A percentile compares a stretch with the other conserved stretches of the same genome.
Evolutionary conservation across 768 basidiomycete species (phyloP).

Genomic region (Leccinum imitatum): DNA sequence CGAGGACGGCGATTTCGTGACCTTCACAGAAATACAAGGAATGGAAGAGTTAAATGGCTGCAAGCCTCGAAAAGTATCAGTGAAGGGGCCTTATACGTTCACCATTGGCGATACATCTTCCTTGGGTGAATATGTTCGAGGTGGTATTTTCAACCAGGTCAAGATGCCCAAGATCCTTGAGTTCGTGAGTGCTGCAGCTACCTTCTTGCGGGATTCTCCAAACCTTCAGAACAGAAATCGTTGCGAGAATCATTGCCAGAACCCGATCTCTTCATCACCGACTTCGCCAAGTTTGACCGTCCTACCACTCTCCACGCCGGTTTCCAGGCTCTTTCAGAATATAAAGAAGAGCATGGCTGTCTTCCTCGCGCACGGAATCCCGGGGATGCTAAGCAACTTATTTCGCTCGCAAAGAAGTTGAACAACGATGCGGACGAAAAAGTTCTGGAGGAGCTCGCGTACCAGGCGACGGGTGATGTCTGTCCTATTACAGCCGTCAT

Average conservation of each 20-base stretch:
- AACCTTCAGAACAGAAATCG: constrained; percentile 67
- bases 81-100: constrained; percentile 98
- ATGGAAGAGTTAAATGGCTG: constrained; percentile 90
- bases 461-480: constrained; percentile 88
- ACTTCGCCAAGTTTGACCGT: constrained; percentile 96
- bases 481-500: constrained; percentile 90
- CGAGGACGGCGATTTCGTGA: constrained; percentile 98
- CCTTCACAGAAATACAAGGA: constrained; percentile 94
- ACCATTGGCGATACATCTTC: constrained; percentile 88
- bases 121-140: constrained; percentile 73
- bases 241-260: constrained; percentile 77
- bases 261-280: constrained; percentile 91
- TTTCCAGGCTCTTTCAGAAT: constrained; percentile 90
- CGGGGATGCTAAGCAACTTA: constrained; percentile 72
- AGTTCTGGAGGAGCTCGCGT: constrained; percentile 78
- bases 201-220: not conserved
- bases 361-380: constrained; percentile 82
- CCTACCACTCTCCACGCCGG: constrained; percentile 88
- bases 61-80: constrained; percentile 86
- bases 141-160: constrained; percentile 96
- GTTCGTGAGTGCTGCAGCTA: constrained; percentile 62
- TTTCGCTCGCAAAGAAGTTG: constrained; percentile 77
- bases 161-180: constrained; percentile 98
- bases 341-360: constrained; percentile 58
- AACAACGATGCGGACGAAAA: constrained; percentile 78